Base-by-base conservation (phyloP, 2,329 filamentous ascomycete species). In the Sporothrix euskadiensis region DNA sequence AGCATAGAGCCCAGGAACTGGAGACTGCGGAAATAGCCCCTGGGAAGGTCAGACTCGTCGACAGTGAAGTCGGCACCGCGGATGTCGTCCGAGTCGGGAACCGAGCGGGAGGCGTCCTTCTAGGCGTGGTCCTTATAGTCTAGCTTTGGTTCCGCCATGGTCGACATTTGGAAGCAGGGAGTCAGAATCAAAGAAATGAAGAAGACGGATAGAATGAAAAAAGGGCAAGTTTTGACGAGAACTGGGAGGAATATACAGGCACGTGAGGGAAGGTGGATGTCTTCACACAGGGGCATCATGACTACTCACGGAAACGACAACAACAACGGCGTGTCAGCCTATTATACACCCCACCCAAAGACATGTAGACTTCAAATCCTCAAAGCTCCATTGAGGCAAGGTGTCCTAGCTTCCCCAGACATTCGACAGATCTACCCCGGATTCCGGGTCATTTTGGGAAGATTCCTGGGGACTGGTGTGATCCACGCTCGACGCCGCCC, bases 11-110 rank as follows among this genome's bases (percentile, higher is more conserved):
- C 71, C 3, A 76, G 19, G 35, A 63, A 63, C 0, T 65, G 71
- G 16, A 26, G 49, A 44, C 72, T 75, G 16, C 39, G 69, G 44
- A 71, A 76, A 68, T 74, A 76, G n/a, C 75, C 66, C 57, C 41
- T 61, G 22, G 75, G 75, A n/a, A 71, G 39, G 39, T 52, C 69
- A 19, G 41, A 32, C 19, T 75, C 71, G 22, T 75, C 54, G 19
- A 69, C 54, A 4, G 54, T 72, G n/a, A 73, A 74, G n/a, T 66
- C 39, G 16, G 56, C 70, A 22, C 69, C 73, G 16, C 52, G 44
- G 10, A 52, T 57, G 10, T 74, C 73, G 22, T 72, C 70, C n/a
- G 69, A 65, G 14, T 39, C 12, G 57, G 57, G 32, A 30, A 41
- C 0, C 2, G 32, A 63, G 19, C 41, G 32, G 2, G 35, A 10